A percentile compares a stretch with the other conserved stretches of the same genome.
phyloP scores from a whole-genome alignment of 805 yeast genomes.

The Ogataea polymorpha region DNA sequence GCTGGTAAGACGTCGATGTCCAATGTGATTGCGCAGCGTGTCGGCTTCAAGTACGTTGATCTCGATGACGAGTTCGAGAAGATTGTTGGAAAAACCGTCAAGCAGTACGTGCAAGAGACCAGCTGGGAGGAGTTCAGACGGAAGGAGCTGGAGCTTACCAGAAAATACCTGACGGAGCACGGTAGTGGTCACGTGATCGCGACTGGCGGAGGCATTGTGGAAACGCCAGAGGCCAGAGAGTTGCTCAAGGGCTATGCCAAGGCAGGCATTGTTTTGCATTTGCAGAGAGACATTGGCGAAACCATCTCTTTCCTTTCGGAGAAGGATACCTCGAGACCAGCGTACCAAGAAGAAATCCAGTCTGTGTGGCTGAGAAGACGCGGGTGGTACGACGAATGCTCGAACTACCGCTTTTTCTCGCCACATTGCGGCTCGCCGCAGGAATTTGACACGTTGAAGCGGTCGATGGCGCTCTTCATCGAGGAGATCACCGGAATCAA shows the following conservation, averaged over 20 bases:
- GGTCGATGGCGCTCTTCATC: constrained; percentile 57
- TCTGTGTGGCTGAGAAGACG: constrained; percentile 85
- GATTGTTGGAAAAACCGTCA: constrained; percentile 48
- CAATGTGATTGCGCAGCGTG: constrained; percentile 65
- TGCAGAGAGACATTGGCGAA: constrained; percentile 83
- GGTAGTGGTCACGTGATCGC: constrained; percentile 65
- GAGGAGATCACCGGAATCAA: constrained; percentile 57
- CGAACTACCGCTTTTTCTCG: constrained; percentile 74
- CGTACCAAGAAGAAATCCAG: constrained; percentile 73
- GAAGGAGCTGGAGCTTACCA: constrained; percentile 57
- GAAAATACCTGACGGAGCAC: constrained; percentile 42
- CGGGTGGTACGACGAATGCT: constrained; percentile 72
- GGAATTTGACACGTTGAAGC: constrained; percentile 56
- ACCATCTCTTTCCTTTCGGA: constrained; percentile 69
- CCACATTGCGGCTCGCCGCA: constrained; percentile 58
- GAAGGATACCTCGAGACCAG: constrained; percentile 82
- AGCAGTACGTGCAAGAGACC: constrained; percentile 53
- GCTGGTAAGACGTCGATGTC: constrained; percentile 92
- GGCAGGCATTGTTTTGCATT: constrained; percentile 77
- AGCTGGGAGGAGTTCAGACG: constrained; percentile 91
- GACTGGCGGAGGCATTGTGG: constrained; percentile 97
- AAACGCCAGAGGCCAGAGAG: constrained; percentile 63
- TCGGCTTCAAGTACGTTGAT: constrained; percentile 71
- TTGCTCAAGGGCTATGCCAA: constrained; percentile 52
- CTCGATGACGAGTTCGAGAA: constrained; percentile 71